Percentiles rank a stretch among this genome's conserved stretches.
These are phyloP conservation scores for Xylaria grammica DNA, from an alignment of 495 filamentous ascomycete species.

Conservation along the genomic window DNA sequence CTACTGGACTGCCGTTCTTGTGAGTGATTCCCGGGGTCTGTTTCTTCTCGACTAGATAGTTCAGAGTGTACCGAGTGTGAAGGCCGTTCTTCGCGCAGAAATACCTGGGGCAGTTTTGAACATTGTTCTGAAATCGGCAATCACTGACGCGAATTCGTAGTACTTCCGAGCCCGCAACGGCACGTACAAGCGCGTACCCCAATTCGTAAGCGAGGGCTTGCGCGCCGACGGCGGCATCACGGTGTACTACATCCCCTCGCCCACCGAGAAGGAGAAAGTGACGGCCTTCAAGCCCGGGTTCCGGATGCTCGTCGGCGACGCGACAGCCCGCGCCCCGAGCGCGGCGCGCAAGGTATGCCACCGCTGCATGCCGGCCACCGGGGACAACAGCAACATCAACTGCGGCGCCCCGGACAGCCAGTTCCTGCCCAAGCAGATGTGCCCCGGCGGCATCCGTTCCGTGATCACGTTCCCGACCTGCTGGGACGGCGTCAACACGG, in stretches of 20 bases:
- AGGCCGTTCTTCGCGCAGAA: background rate
- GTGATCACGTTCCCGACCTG: slow-evolving; percentile 48
- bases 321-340: slow-evolving; percentile 47
- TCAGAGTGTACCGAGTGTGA: background rate
- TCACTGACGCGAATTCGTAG: slow-evolving; percentile 7
- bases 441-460: slow-evolving; percentile 42
- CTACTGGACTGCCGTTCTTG: slow-evolving; percentile 45
- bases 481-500: slow-evolving; percentile 73
- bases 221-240: slow-evolving; percentile 47
- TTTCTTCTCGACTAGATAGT: background rate
- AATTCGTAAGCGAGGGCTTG: slow-evolving; percentile 40
- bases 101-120: background rate
- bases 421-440: slow-evolving; percentile 27
- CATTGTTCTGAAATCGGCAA: background rate
- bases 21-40: background rate
- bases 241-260: slow-evolving; percentile 47
- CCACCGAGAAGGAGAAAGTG: slow-evolving; percentile 39
- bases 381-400: slow-evolving; percentile 38
- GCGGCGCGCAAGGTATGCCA: slow-evolving; percentile 56
- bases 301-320: slow-evolving; percentile 72
- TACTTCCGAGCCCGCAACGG: slow-evolving; percentile 50
- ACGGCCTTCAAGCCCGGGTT: slow-evolving; percentile 69
- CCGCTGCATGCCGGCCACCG: slow-evolving; percentile 50
- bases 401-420: slow-evolving; percentile 39
- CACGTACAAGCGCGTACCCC: slow-evolving; percentile 48